Evolutionary conservation across 805 yeast genomes (phyloP).

Genomic region (Saturnispora galanensis): DNA sequence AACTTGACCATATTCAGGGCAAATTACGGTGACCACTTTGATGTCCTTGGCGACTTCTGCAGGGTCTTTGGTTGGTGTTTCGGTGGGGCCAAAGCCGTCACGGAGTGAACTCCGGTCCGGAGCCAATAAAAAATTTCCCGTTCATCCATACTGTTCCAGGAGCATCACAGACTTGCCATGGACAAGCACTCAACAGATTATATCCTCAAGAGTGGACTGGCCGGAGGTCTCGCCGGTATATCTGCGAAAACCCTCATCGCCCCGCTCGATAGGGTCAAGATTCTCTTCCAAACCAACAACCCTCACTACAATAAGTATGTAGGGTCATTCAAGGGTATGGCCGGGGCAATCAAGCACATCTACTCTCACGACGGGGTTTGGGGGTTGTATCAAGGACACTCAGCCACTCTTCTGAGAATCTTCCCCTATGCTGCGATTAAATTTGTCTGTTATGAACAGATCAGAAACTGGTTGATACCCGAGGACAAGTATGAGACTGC

Average conservation of each 20-base stretch:
- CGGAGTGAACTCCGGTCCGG: too few relatives aligned
- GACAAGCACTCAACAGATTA: slow-evolving; percentile 72
- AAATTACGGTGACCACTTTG: not conserved
- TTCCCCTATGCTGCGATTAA: slow-evolving; percentile 97
- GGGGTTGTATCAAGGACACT: slow-evolving; percentile 93
- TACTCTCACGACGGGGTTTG: slow-evolving; percentile 56
- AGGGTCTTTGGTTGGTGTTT: not conserved
- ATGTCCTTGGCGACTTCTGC: not conserved
- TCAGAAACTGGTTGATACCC: slow-evolving; percentile 72
- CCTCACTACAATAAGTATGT: slow-evolving; percentile 77
- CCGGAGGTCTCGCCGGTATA: slow-evolving; percentile 94
- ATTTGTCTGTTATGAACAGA: slow-evolving; percentile 92
- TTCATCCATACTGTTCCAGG: not conserved
- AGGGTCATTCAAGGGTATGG: slow-evolving; percentile 71
- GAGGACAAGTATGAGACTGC: slow-evolving; percentile 67
- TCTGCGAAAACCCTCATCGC: slow-evolving; percentile 96
- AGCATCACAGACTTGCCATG: slow-evolving; percentile 19
- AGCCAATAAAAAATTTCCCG: slow-evolving; percentile 2
- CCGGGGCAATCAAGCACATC: slow-evolving; percentile 61
- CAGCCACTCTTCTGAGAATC: slow-evolving; percentile 81
- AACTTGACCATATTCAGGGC: slow-evolving; percentile 1
- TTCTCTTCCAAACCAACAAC: slow-evolving; percentile 87
- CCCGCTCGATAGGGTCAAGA: slow-evolving; percentile 90
- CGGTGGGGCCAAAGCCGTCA: not conserved
- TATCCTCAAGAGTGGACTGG: slow-evolving; percentile 72